Conservation (phyloP, 192 early-diverging fungal species). For the Backusella australiensis region DNA sequence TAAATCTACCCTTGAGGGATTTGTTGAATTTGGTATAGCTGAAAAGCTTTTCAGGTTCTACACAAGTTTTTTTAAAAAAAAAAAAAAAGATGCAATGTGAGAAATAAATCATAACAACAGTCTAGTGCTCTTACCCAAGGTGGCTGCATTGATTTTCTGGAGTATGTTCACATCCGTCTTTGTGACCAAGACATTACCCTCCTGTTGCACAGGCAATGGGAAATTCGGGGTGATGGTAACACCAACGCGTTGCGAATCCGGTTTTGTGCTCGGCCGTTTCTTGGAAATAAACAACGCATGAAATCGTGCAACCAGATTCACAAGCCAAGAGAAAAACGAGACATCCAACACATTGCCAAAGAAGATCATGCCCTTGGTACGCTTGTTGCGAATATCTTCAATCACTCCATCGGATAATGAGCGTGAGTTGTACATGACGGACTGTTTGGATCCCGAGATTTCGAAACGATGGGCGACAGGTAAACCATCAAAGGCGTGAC, state of each 20-base stretch:
- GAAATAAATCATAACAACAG: background rate
- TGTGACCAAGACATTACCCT: constrained; percentile 14
- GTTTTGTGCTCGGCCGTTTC: background rate
- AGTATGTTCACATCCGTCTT: constrained; percentile 36
- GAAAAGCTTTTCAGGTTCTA: background rate
- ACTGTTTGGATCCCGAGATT: constrained; percentile 4
- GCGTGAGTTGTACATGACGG: constrained; percentile 26
- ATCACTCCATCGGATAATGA: constrained; percentile 19
- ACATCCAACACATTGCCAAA: constrained; percentile 21
- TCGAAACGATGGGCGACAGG: constrained; percentile 31
- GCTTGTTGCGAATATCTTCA: constrained; percentile 4
- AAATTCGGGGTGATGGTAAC: constrained; percentile 35
- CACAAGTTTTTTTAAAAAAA: background rate
- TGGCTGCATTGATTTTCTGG: constrained; percentile 24
- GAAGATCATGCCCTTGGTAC: constrained; percentile 5
- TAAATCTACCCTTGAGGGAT: background rate
- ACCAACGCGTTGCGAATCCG: constrained; percentile 11
- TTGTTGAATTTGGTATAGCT: background rate
- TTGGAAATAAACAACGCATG: background rate
- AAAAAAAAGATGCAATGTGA: background rate
- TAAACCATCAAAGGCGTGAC: constrained; percentile 36
- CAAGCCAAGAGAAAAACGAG: background rate
- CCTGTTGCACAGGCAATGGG: constrained; percentile 14
- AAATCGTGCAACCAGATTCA: background rate
- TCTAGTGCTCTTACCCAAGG: constrained; percentile 20